A percentile compares a stretch with the other conserved stretches of the same genome.
These are phyloP conservation scores for Aplosporella prunicola DNA, from an alignment of 2,329 filamentous ascomycete species.

Conservation along the genomic window DNA sequence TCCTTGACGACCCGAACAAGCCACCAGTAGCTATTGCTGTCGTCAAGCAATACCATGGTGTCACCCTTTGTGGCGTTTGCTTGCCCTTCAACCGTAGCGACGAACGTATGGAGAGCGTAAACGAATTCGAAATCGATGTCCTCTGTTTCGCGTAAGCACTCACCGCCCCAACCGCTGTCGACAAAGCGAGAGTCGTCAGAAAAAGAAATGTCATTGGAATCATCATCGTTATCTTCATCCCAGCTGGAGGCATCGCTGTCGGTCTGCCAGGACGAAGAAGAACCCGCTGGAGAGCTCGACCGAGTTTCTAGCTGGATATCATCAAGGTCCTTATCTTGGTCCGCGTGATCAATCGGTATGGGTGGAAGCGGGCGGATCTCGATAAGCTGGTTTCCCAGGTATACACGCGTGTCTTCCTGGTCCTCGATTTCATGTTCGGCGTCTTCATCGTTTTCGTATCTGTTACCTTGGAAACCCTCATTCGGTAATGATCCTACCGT, in stretches of 20 bases:
- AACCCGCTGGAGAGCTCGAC: not conserved
- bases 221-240: constrained; percentile 41
- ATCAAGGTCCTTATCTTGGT: too few species aligned
- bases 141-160: constrained; percentile 89
- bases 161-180: constrained; percentile 64
- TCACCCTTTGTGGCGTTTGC: constrained; percentile 97
- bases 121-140: constrained; percentile 99
- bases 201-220: constrained; percentile 50
- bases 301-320: not conserved
- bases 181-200: constrained; percentile 52
- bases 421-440: not conserved
- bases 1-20: constrained; percentile 94
- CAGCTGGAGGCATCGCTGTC: constrained; percentile 31
- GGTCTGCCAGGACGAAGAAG: constrained; percentile 21
- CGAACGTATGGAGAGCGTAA: constrained; percentile 94
- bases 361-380: constrained; percentile 7
- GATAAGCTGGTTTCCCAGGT: not conserved
- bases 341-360: constrained; percentile 2
- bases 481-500: too few species aligned
- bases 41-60: constrained; percentile 95
- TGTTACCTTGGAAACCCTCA: too few species aligned
- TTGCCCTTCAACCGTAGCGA: constrained; percentile 94
- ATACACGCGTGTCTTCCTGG: constrained; percentile 4
- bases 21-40: constrained; percentile 99
- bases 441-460: constrained; percentile 3